Base-by-base conservation (phyloP, 73 alveolate species). In the Paramecium pentaurelia region DNA sequence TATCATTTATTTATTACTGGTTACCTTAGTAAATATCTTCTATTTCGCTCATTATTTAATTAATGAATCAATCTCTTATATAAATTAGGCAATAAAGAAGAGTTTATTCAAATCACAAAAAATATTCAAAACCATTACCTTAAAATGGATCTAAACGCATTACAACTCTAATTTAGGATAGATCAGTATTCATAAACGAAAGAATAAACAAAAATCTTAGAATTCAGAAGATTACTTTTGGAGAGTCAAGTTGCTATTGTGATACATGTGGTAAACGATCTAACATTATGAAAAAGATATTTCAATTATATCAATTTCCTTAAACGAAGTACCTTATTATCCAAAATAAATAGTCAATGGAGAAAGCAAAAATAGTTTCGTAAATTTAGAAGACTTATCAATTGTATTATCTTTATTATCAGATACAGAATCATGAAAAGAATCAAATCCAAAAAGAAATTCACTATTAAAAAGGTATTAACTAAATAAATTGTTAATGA, bases 221-320 rank as follows among this genome's bases (percentile, higher is more conserved):
- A 54, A 54, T n/a, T 54, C 32, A 54, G 36, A 54, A 8, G 20
- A 54, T 18, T 28, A 22, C 51, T 12, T 64, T 64, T 28, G 42
- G 84, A 4, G 47, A 34, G 51, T 64, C 84, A 12, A 64, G 84
- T 64, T 64, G 84, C 49, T 34, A 64, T 64, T 64, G 84, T 64
- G 84, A 64, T 64, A 34, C 27, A 25, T 64, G 84, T 28, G 84
- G 84, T 34, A 64, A 64, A 64, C 27, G 84, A 64, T 64, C 84
- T 12, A 25, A 12, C 7, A 10, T 6, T 22, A 64, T 28, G 49
- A 64, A 34, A 18, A 64, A 64, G 22, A 64, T 64, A 32, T 64
- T 64, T 34, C 28, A 64, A 14, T 18, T 64, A 25, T 64, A 64
- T 64, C 22, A 18, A 64, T 64, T 64, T n/a, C 84, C 84, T 0